These are phyloP conservation scores for Artemisia tridentata DNA, from an alignment of 129 eudicot species.

Conservation along the genomic window DNA sequence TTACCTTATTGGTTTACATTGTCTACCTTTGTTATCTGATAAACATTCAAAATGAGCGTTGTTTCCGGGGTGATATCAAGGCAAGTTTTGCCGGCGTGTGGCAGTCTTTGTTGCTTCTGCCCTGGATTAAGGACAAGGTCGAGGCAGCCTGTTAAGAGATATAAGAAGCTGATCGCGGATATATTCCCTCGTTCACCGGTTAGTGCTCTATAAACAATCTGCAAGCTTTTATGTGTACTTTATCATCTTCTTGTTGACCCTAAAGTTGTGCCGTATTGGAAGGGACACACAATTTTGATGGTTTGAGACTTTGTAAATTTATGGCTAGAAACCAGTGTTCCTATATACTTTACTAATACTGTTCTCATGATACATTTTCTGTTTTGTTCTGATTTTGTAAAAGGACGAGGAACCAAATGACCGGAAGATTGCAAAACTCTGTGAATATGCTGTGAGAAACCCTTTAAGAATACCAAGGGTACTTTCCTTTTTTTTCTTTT, in stretches of 20 bases:
- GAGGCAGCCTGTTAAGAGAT: conserved; percentile 76
- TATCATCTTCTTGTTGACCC: neutral
- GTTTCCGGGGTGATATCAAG: conserved; percentile 53
- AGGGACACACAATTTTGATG: neutral
- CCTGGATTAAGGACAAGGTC: conserved; percentile 79
- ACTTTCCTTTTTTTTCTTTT: conserved; percentile 20
- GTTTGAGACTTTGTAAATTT: neutral
- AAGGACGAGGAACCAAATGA: conserved; percentile 83
- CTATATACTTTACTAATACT: neutral
- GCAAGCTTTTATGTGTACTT: neutral
- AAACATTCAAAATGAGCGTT: conserved; percentile 30
- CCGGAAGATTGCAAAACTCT: conserved; percentile 60
- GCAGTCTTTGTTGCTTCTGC: conserved; percentile 58
- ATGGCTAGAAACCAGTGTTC: neutral
- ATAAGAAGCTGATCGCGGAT: conserved; percentile 66
- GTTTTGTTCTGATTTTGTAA: conserved; percentile 27
- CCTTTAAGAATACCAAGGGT: conserved; percentile 87
- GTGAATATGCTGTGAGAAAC: conserved; percentile 82
- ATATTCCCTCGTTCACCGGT: conserved; percentile 68
- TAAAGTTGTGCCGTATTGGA: neutral
- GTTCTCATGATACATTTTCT: neutral
- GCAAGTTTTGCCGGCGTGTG: conserved; percentile 59
- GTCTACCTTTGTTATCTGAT: conserved; percentile 19
- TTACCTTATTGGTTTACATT: conserved; percentile 22
- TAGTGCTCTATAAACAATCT: conserved; percentile 15